Evolutionary conservation across 2,329 filamentous ascomycete genomes (phyloP).

Genomic region (Microdochium trichocladiopsis): DNA sequence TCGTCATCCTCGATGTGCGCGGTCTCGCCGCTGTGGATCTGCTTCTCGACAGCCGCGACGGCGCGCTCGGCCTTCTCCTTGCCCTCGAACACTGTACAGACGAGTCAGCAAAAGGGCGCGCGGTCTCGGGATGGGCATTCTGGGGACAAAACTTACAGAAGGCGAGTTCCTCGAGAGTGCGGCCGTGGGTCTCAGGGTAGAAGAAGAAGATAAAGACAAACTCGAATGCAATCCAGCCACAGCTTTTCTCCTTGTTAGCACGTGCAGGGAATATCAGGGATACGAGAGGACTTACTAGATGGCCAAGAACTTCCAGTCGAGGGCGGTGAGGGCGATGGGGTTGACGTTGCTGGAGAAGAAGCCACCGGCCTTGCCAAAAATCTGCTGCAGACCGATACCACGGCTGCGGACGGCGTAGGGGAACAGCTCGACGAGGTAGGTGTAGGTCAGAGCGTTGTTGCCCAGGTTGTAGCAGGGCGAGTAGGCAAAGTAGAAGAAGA

Average conservation of each 20-base stretch:
- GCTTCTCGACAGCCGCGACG: constrained; percentile 17
- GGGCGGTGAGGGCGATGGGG: constrained; percentile 24
- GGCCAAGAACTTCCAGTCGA: constrained; percentile 33
- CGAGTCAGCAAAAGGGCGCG: not conserved
- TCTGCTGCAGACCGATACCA: constrained; percentile 6
- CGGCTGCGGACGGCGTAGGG: constrained; percentile 36
- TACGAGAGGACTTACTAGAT: constrained; percentile 31
- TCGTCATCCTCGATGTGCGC: not conserved
- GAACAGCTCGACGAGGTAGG: constrained; percentile 46
- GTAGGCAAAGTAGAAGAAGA: constrained; percentile 52
- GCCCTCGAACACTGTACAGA: constrained; percentile 19
- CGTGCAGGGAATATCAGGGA: constrained; percentile 18
- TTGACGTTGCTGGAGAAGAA: constrained; percentile 27
- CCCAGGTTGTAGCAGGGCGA: constrained; percentile 51
- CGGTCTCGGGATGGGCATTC: not conserved
- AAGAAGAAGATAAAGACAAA: constrained; percentile 60
- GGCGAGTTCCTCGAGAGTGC: constrained; percentile 59
- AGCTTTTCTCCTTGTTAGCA: constrained; percentile 8
- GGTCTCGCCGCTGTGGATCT: constrained; percentile 10
- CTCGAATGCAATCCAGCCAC: constrained; percentile 18
- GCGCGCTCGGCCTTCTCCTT: constrained; percentile 12
- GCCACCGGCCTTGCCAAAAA: constrained; percentile 7
- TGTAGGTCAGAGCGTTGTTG: constrained; percentile 55
- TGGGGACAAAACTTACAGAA: constrained; percentile 14
- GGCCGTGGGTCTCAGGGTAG: constrained; percentile 71